Evolutionary conservation across 176 grass and related monocot genomes (phyloP).

Genomic region (Triticum urartu): DNA sequence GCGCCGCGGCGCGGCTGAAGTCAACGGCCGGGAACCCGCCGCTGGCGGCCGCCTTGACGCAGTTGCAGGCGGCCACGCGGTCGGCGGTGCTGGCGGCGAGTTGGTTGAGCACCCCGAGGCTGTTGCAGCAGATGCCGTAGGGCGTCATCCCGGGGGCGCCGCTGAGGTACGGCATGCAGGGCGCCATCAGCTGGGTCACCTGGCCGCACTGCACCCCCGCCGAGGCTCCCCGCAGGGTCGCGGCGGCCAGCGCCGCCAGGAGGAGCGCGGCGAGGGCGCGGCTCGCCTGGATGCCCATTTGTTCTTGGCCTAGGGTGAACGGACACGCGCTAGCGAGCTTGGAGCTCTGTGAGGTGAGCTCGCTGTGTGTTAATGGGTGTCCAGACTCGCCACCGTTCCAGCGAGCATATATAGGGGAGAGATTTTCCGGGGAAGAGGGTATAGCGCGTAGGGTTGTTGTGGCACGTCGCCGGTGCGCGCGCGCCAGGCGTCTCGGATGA

Average conservation of each 20-base stretch:
- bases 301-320: no score
- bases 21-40: slow-evolving; percentile 30
- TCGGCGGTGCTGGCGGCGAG: slow-evolving; percentile 29
- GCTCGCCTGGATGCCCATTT: not conserved
- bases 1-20: slow-evolving; percentile 14
- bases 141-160: slow-evolving; percentile 46
- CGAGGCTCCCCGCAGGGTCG: not conserved
- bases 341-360: not conserved
- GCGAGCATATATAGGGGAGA: not conserved
- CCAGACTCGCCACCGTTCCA: not conserved
- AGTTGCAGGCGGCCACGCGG: slow-evolving; percentile 43
- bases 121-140: slow-evolving; percentile 55
- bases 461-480: slow-evolving; percentile 1
- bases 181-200: slow-evolving; percentile 45
- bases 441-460: not conserved
- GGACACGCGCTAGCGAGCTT: not conserved
- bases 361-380: not conserved
- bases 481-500: not conserved
- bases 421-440: not conserved
- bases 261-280: not conserved
- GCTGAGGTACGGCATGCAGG: slow-evolving; percentile 49
- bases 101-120: slow-evolving; percentile 46
- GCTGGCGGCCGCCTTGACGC: slow-evolving; percentile 32
- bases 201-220: slow-evolving; percentile 34
- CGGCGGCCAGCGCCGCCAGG: not conserved